These are phyloP conservation scores for Rosa chinensis DNA, from an alignment of 306 rosid species.

Conservation along the genomic window DNA sequence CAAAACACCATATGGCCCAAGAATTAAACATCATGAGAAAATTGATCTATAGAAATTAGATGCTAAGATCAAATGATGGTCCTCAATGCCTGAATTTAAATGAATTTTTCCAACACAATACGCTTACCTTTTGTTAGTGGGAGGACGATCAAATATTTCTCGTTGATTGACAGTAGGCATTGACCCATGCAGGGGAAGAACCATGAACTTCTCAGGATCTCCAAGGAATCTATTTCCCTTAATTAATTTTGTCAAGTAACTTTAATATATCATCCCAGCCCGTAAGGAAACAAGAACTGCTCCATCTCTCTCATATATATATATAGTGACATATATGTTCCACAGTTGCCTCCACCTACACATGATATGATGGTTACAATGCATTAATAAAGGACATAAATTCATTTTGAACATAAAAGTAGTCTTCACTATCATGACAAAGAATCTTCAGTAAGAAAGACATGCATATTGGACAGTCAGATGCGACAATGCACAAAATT, in stretches of 20 bases:
- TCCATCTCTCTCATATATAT: conserved; percentile 78
- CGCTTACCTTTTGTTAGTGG: conserved; percentile 78
- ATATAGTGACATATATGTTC: conserved; percentile 74
- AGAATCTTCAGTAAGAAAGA: neutral
- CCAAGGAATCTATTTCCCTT: conserved; percentile 72
- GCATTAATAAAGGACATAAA: neutral
- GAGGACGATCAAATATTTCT: conserved; percentile 91
- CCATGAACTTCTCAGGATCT: conserved; percentile 63
- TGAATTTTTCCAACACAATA: neutral
- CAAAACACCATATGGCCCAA: neutral
- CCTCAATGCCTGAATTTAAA: neutral
- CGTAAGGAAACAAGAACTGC: conserved; percentile 89
- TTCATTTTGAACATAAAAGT: neutral
- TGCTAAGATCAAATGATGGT: conserved; percentile 6
- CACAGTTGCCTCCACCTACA: conserved; percentile 80
- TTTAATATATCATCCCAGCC: conserved; percentile 98
- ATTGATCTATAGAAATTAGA: neutral
- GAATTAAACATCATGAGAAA: neutral
- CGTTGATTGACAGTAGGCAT: conserved; percentile 92
- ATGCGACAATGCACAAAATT: neutral
- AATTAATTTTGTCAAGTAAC: conserved; percentile 61
- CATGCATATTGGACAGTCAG: neutral
- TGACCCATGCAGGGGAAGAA: conserved; percentile 92
- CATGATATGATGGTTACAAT: neutral
- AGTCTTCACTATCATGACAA: too few relatives aligned